Percentiles rank a stretch among this genome's conserved stretches.
phyloP scores from a whole-genome alignment of 1,284 basidiomycete species.

The Phellinidium pouzarii region DNA sequence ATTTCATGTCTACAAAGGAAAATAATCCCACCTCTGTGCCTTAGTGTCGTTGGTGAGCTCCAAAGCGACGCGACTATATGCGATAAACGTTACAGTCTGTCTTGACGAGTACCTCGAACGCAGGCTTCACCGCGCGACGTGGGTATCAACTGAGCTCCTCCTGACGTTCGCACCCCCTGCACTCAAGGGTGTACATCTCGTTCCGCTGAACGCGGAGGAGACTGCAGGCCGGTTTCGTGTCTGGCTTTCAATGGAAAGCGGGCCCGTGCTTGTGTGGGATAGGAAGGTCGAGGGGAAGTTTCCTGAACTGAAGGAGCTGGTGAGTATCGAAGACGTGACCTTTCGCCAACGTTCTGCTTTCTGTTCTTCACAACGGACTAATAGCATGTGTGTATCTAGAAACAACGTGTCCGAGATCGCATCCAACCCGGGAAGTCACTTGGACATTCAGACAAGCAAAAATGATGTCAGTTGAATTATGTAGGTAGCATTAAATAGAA shows the following conservation, averaged over 20 bases:
- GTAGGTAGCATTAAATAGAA: background rate
- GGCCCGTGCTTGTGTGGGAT: constrained; percentile 60
- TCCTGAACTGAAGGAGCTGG: constrained; percentile 81
- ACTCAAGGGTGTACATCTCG: constrained; percentile 58
- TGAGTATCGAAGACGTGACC: constrained; percentile 33
- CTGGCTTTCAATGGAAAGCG: constrained; percentile 56
- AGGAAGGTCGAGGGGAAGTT: constrained; percentile 85
- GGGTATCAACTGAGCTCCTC: constrained; percentile 85
- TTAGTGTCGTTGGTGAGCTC: constrained; percentile 61
- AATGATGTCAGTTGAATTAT: background rate
- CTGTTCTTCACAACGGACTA: constrained; percentile 3
- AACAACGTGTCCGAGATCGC: constrained; percentile 79
- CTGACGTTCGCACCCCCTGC: constrained; percentile 79
- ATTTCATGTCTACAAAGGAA: constrained; percentile 11
- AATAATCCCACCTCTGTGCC: constrained; percentile 15
- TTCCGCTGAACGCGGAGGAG: constrained; percentile 74
- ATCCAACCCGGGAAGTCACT: constrained; percentile 73
- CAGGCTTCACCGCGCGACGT: constrained; percentile 81
- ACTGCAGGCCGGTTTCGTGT: constrained; percentile 84
- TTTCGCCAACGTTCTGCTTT: constrained; percentile 7
- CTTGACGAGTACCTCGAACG: background rate
- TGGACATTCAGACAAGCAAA: constrained; percentile 70
- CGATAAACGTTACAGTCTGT: background rate
- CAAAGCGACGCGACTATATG: constrained; percentile 27
- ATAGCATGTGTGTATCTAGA: constrained; percentile 37